Evolutionary conservation across 495 filamentous ascomycete genomes (phyloP), one percentile per base, ranked within the genome.

Genomic region (Hypoxylon perforatum): DNA sequence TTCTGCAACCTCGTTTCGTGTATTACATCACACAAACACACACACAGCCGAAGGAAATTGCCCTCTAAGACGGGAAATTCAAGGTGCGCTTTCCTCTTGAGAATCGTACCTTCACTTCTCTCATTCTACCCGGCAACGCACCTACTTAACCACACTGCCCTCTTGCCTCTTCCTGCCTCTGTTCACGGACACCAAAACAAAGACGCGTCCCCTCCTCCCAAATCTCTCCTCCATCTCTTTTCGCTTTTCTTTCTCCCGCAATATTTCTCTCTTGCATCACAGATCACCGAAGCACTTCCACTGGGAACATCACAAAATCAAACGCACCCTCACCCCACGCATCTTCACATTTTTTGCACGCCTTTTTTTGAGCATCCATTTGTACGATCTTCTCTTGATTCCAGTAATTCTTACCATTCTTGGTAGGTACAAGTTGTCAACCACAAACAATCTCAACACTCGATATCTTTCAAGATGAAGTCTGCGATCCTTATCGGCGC

Each of bases 391-490:
- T 60, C 38, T 69, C 58, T 72, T 67, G 67, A 70, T 56, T 53
- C 35, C 63, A 70, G 38, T 21, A 70, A 55, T 74, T 72, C 72
- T 74, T 63, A 73, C 66, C 19, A 55, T 70, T 62, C 61, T 63
- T 49, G 46, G 52, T 47, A 67, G 63, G 49, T 46, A 65, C 39
- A 58, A 38, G 33, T 54, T 44, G 47, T 15, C 62, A 39, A 58
- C 14, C 36, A 47, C 33, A 5, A n/a, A 65, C 47, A 33, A 23
- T 38, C 18, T 42, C 41, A 15, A 39, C 60, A 22, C 47, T 63
- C 42, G 35, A 58, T 53, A 62, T 57, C 50, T 39, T 42, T 49
- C 73, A 80, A 70, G 53, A 82, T 82, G 80, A 81, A 80, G 78
- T 33, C 73, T 41, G 25, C 73, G 17, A 61, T 76, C 25, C 50